phyloP scores from a whole-genome alignment of 768 basidiomycete genomes.

The Suillus subalutaceus region DNA sequence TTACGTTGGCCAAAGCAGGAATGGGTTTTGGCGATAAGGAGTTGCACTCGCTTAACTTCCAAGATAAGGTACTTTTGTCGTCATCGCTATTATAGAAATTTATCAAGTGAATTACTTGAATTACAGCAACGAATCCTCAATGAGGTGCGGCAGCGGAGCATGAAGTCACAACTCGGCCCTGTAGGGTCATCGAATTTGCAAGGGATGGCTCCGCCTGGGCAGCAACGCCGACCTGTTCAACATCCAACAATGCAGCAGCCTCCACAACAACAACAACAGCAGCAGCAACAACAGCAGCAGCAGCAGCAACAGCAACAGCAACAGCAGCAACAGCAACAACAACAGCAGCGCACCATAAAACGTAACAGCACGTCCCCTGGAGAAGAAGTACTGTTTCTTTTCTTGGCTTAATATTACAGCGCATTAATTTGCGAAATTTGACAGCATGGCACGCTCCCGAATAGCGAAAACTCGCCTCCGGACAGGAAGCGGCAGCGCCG shows the following conservation, averaged over 20 bases:
- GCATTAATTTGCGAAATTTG: not conserved
- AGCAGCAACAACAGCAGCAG: constrained; percentile 25
- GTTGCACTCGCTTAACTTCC: constrained; percentile 38
- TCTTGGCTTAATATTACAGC: constrained; percentile 10
- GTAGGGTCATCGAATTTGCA: constrained; percentile 30
- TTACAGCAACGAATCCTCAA: constrained; percentile 1
- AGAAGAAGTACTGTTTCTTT: constrained; percentile 51
- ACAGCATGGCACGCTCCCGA: constrained; percentile 51
- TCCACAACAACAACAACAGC: constrained; percentile 22
- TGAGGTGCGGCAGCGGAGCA: constrained; percentile 24
- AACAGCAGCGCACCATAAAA: constrained; percentile 39
- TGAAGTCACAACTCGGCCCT: constrained; percentile 26
- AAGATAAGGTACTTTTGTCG: constrained; percentile 59
- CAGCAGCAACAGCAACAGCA: constrained; percentile 14
- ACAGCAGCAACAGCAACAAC: constrained; percentile 28
- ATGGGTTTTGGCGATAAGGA: constrained; percentile 52
- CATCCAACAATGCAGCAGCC: constrained; percentile 37
- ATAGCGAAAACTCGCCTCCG: constrained; percentile 58
- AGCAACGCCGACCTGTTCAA: constrained; percentile 29
- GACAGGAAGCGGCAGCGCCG: constrained; percentile 56
- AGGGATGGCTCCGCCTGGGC: constrained; percentile 46
- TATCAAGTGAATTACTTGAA: constrained; percentile 18
- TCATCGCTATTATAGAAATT: not conserved
- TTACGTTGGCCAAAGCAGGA: constrained; percentile 46
- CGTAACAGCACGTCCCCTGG: constrained; percentile 65